Evolutionary conservation across 2,329 filamentous ascomycete genomes (phyloP).

Genomic region (Botrytis fragariae): DNA sequence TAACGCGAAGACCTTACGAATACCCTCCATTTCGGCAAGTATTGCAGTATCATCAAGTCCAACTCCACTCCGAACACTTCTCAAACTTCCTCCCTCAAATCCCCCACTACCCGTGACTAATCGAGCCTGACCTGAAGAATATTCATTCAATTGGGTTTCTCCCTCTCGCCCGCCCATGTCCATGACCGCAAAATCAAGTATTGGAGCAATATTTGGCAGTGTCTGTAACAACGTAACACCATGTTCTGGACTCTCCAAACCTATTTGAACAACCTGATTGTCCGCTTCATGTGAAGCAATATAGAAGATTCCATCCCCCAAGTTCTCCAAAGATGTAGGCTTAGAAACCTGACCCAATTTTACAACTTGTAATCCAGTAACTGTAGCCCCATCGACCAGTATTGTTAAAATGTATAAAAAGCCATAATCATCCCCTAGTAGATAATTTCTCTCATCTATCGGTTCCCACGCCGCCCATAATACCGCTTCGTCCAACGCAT

Average conservation of each 20-base stretch:
- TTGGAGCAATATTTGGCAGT: slow-evolving; percentile 81
- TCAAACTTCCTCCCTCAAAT: slow-evolving; percentile 80
- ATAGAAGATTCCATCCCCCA: slow-evolving; percentile 72
- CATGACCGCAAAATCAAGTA: slow-evolving; percentile 93
- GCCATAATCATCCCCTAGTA: slow-evolving; percentile 92
- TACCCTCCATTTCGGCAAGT: slow-evolving; percentile 72
- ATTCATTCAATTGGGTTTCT: slow-evolving; percentile 79
- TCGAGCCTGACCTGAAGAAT: slow-evolving; percentile 89
- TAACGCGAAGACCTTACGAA: slow-evolving; percentile 71
- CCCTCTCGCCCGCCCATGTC: slow-evolving; percentile 86
- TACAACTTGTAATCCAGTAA: slow-evolving; percentile 70
- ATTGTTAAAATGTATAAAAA: slow-evolving; percentile 82
- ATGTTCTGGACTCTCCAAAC: slow-evolving; percentile 44
- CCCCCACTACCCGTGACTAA: slow-evolving; percentile 92
- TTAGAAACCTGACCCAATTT: slow-evolving; percentile 66
- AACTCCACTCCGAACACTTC: slow-evolving; percentile 90
- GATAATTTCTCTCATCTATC: slow-evolving; percentile 75
- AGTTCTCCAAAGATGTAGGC: slow-evolving; percentile 74
- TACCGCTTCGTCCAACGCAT: slow-evolving; percentile 67
- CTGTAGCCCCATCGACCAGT: slow-evolving; percentile 61
- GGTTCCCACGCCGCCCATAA: slow-evolving; percentile 92
- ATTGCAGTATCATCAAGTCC: slow-evolving; percentile 85
- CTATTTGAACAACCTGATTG: slow-evolving; percentile 73
- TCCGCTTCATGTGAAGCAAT: slow-evolving; percentile 92
- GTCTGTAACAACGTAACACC: slow-evolving; percentile 68